Conservation (phyloP, 768 basidiomycete genomes). For the Cystofilobasidium bisporidii region DNA sequence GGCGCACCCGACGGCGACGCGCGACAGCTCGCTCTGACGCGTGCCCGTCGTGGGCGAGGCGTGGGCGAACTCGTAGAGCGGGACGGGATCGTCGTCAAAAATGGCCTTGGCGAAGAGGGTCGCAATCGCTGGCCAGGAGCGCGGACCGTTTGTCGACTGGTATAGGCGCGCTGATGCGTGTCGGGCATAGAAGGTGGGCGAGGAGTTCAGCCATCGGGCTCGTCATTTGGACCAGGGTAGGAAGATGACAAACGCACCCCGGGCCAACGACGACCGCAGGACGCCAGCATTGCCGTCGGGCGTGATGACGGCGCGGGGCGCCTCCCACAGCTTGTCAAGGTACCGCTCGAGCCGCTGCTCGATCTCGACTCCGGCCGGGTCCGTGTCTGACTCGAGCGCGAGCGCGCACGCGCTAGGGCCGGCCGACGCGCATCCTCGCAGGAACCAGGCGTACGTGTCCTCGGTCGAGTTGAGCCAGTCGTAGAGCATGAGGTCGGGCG, state of each 20-base stretch:
- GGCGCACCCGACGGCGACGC: conserved; percentile 29
- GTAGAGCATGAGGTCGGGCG: conserved; percentile 25
- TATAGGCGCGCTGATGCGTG: conserved; percentile 26
- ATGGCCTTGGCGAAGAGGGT: conserved; percentile 21
- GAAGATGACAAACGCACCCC: too few species aligned
- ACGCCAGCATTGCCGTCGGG: conserved; percentile 8
- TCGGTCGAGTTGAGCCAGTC: conserved; percentile 25
- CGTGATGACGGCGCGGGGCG: neutral
- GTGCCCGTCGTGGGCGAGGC: neutral
- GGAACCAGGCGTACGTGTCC: conserved; percentile 23
- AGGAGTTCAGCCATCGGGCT: too few species aligned
- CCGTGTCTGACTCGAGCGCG: conserved; percentile 9
- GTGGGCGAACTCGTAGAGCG: neutral
- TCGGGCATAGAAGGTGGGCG: too few species aligned
- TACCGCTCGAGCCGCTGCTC: conserved; percentile 11
- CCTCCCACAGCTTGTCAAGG: conserved; percentile 16
- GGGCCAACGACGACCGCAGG: conserved; percentile 6
- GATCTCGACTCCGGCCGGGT: conserved; percentile 12
- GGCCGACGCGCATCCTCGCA: conserved; percentile 13
- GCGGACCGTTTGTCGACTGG: conserved; percentile 17
- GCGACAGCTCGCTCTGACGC: conserved; percentile 27
- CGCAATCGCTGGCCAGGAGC: conserved; percentile 15
- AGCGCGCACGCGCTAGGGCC: conserved; percentile 12
- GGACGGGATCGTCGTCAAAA: conserved; percentile 12
- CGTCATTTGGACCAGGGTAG: too few species aligned